phyloP scores from a whole-genome alignment of 2,329 filamentous ascomycete species.

The Cordyceps sp. region DNA sequence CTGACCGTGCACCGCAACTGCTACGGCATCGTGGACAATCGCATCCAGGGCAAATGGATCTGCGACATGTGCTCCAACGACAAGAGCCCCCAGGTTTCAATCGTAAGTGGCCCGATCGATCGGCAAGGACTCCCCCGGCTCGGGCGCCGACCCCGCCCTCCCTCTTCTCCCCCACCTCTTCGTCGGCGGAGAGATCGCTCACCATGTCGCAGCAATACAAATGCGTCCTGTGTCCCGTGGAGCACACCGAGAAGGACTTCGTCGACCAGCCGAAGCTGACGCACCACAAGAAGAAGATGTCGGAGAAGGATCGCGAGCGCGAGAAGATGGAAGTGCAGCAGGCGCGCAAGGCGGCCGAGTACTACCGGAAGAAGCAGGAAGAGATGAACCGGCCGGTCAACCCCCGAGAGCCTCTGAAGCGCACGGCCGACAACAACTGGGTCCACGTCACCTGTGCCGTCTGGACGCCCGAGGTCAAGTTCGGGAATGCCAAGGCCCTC shows the following conservation, averaged over 20 bases:
- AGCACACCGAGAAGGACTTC: slow-evolving; percentile 66
- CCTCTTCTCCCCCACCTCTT: no score
- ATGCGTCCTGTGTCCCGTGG: slow-evolving; percentile 80
- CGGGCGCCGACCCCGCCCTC: no score
- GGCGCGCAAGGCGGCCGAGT: slow-evolving; percentile 61
- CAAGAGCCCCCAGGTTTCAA: slow-evolving; percentile 80
- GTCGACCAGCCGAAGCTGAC: slow-evolving; percentile 47
- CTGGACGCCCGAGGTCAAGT: slow-evolving; percentile 86
- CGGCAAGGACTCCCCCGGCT: no score
- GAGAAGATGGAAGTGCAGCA: slow-evolving; percentile 76
- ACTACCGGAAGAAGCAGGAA: slow-evolving; percentile 68
- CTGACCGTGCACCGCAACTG: slow-evolving; percentile 83
- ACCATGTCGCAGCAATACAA: slow-evolving; percentile 57
- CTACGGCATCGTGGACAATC: slow-evolving; percentile 66
- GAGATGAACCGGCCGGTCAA: slow-evolving; percentile 68
- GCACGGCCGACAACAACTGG: slow-evolving; percentile 95
- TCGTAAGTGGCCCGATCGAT: slow-evolving; percentile 54
- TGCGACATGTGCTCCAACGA: slow-evolving; percentile 96
- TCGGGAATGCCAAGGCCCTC: slow-evolving; percentile 67
- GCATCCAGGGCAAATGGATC: slow-evolving; percentile 65
- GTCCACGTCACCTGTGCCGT: slow-evolving; percentile 88
- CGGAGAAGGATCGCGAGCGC: slow-evolving; percentile 77
- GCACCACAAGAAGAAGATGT: slow-evolving; percentile 64
- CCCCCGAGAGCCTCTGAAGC: slow-evolving; percentile 81
- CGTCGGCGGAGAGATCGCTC: no score